Evolutionary conservation across 257 asterid species (phyloP).

Genomic region (Jaltomata sinuosa): DNA sequence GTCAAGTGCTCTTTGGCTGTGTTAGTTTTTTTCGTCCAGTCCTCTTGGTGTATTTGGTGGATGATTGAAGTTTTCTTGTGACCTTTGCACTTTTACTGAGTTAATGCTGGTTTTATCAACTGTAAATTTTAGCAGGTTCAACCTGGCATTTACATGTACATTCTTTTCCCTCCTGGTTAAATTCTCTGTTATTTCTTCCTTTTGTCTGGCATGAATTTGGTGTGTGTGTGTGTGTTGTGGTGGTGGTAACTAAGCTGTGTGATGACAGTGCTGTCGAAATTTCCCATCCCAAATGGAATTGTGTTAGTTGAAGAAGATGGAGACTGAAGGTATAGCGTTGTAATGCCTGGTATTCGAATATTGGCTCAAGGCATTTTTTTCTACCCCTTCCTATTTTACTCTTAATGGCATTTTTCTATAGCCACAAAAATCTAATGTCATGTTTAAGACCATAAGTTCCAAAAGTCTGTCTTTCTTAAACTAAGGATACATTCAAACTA

Average conservation of each 20-base stretch:
- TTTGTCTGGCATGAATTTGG: background rate
- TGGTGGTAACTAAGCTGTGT: background rate
- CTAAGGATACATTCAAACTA: background rate
- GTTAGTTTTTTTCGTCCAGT: background rate
- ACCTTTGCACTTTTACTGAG: slow-evolving; percentile 1
- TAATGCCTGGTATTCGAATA: background rate
- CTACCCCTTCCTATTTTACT: background rate
- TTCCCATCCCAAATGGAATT: slow-evolving; percentile 67
- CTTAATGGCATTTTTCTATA: background rate
- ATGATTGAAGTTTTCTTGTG: slow-evolving; percentile 10
- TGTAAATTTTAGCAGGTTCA: slow-evolving; percentile 22
- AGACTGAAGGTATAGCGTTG: background rate
- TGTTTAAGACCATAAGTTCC: background rate
- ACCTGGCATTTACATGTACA: background rate
- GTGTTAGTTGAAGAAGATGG: too few relatives aligned
- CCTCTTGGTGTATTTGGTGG: slow-evolving; percentile 17
- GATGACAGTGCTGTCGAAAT: slow-evolving; percentile 33
- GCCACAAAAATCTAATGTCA: background rate
- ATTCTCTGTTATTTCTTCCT: background rate
- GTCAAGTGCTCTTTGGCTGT: slow-evolving; percentile 12
- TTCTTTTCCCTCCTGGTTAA: background rate
- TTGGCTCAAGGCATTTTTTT: background rate
- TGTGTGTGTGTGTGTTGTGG: background rate
- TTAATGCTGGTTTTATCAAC: slow-evolving; percentile 16
- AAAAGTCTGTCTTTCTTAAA: background rate